Evolutionary conservation across 78 protist genomes (phyloP), one percentile per base, ranked within the genome.

Genomic region (Dictyostelium brefeldianum): DNA sequence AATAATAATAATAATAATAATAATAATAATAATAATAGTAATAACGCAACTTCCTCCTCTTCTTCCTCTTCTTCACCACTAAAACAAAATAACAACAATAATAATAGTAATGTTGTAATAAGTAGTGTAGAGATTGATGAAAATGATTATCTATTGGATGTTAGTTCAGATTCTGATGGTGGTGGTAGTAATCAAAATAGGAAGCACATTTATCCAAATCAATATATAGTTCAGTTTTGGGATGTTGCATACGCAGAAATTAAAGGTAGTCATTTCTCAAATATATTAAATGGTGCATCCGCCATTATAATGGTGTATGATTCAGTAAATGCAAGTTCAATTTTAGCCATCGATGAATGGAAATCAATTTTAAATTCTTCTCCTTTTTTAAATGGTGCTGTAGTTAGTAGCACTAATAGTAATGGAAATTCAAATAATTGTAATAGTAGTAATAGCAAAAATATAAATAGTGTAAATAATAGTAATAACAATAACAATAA

Each of bases 261-360:
- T 25, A 85, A 57, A 62, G 92, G 92, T 10, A 85, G 46, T 18
- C 81, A 85, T 29, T n/a, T 85, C 9, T 14, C 47, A 7, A 43
- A 27, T 1, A 36, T 85, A 0, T 75, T 73, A 65, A 51, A 51
- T 75, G 92, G 77, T 47, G 77, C 43, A 4, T 41, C 80, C 6
- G 92, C 77, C 20, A 74, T 75, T 4, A 75, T 85, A 9, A 46
- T 85, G 80, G 79, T 85, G n/a, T 85, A 75, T 75, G 92, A 85
- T 36, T 75, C 83, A 8, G 70, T 69, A n/a, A 85, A 73, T 62
- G 92, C 92, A 41, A 74, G 62, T 17, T 46, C 67, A 9, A 85
- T 85, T 15, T 51, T 85, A 15, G 73, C 92, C 15, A 85, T 85
- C 4, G 92, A 85, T 36, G 92, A 85, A 27, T 85, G 92, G 81